These are phyloP conservation scores for Trametes cinnabarina DNA, from an alignment of 768 basidiomycete species.

Conservation along the genomic window DNA sequence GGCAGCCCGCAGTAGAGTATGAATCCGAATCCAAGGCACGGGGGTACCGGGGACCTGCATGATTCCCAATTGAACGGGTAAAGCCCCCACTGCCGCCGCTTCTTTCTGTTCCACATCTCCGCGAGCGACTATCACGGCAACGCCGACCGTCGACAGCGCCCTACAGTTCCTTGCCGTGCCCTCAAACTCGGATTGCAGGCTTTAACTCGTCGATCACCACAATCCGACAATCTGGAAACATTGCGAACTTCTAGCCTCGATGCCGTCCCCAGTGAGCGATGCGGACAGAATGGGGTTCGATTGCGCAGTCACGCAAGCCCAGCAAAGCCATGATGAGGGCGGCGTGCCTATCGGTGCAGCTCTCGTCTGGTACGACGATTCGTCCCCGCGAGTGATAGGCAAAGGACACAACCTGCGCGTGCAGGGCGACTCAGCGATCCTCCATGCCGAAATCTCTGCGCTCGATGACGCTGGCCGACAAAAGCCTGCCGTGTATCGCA, in stretches of 20 bases:
- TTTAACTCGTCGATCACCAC: too few relatives aligned
- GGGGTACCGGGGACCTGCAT: slow-evolving; percentile 5
- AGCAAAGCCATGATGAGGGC: slow-evolving; percentile 46
- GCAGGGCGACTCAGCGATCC: slow-evolving; percentile 41
- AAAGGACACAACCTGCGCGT: slow-evolving; percentile 45
- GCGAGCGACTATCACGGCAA: background rate
- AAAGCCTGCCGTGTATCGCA: slow-evolving; percentile 43
- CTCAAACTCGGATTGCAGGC: too few relatives aligned
- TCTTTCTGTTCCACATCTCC: background rate
- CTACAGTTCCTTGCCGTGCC: background rate
- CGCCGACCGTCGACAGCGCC: background rate
- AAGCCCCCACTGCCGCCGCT: background rate
- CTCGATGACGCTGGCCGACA: slow-evolving; percentile 54
- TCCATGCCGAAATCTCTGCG: slow-evolving; percentile 50
- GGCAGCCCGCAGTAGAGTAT: background rate
- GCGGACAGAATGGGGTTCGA: slow-evolving; percentile 33
- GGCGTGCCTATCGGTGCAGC: slow-evolving; percentile 66
- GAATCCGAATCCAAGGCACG: background rate
- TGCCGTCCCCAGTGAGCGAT: background rate
- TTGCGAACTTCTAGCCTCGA: background rate
- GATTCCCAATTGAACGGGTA: background rate
- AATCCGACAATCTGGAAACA: background rate
- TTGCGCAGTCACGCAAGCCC: slow-evolving; percentile 41
- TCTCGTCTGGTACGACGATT: slow-evolving; percentile 31
- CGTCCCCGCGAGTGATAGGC: slow-evolving; percentile 33